phyloP scores from a whole-genome alignment of 2,329 filamentous ascomycete genomes.

The Arthrobotrys iridis region DNA sequence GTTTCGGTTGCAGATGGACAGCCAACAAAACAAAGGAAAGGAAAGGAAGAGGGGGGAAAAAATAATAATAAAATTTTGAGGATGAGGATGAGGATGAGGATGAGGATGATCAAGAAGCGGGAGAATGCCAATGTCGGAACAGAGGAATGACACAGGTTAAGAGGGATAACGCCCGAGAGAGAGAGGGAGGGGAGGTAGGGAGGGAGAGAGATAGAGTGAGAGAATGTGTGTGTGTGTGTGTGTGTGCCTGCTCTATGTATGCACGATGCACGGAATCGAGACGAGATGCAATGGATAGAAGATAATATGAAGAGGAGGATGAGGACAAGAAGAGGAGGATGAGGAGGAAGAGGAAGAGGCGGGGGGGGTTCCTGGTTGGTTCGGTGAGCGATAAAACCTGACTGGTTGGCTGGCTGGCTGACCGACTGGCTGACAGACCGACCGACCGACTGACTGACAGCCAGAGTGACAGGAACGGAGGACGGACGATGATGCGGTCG shows the following conservation, averaged over 20 bases:
- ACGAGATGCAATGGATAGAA: background rate
- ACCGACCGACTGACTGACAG: no score
- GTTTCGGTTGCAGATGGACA: background rate
- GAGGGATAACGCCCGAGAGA: background rate
- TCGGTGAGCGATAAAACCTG: no score
- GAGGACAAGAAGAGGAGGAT: background rate
- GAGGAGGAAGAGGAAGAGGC: background rate
- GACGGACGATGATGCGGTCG: background rate
- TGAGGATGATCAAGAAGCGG: background rate
- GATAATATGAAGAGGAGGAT: background rate
- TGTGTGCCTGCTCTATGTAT: no score
- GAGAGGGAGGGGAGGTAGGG: background rate
- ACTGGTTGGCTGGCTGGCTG: no score
- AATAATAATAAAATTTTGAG: background rate
- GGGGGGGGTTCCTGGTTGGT: no score
- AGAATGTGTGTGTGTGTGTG: background rate
- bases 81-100: background rate
- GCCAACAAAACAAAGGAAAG: background rate
- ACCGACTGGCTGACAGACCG: no score
- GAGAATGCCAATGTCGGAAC: background rate
- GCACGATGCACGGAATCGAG: background rate
- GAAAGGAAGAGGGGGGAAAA: background rate
- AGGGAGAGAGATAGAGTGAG: conserved; percentile 6
- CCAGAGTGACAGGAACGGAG: background rate
- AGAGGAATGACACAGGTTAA: no score